Evolutionary conservation across 257 asterid species (phyloP).

Genomic region (Jacaranda copaia): DNA sequence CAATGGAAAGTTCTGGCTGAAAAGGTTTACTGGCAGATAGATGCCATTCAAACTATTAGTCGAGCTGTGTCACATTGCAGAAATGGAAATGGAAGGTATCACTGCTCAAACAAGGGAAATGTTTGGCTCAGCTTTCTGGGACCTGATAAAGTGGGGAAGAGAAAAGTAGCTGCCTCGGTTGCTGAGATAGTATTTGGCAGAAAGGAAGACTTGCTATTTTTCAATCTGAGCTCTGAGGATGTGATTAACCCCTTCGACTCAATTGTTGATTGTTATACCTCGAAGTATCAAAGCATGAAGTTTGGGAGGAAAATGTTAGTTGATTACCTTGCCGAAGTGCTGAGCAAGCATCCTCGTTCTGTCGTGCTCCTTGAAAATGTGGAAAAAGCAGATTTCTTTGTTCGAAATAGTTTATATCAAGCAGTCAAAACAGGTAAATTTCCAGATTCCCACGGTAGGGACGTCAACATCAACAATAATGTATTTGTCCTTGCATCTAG

Average conservation of each 20-base stretch:
- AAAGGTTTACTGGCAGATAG: constrained; percentile 78
- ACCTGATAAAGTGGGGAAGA: constrained; percentile 86
- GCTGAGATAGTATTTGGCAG: constrained; percentile 74
- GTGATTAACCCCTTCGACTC: constrained; percentile 40
- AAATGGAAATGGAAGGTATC: constrained; percentile 53
- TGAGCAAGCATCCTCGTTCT: constrained; percentile 64
- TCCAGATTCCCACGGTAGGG: constrained; percentile 73
- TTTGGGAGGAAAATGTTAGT: constrained; percentile 72
- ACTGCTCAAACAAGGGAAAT: constrained; percentile 60
- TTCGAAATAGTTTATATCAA: constrained; percentile 66
- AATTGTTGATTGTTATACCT: constrained; percentile 52
- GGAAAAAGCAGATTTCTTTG: constrained; percentile 80
- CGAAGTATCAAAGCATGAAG: constrained; percentile 40
- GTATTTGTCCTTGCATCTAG: constrained; percentile 68
- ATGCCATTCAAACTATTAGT: constrained; percentile 68
- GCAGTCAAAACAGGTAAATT: constrained; percentile 82
- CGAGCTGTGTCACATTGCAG: constrained; percentile 59
- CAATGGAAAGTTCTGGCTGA: constrained; percentile 68
- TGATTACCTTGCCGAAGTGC: constrained; percentile 78
- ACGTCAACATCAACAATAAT: constrained; percentile 59
- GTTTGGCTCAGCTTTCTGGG: constrained; percentile 87
- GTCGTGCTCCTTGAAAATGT: constrained; percentile 80
- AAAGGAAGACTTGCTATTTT: constrained; percentile 50
- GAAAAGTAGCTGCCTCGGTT: constrained; percentile 68
- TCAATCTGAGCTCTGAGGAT: constrained; percentile 60